A percentile compares a stretch with the other conserved stretches of the same genome.
Evolutionary conservation across 768 basidiomycete species (phyloP).

Genomic region (Dictyophora rubrovolvata): DNA sequence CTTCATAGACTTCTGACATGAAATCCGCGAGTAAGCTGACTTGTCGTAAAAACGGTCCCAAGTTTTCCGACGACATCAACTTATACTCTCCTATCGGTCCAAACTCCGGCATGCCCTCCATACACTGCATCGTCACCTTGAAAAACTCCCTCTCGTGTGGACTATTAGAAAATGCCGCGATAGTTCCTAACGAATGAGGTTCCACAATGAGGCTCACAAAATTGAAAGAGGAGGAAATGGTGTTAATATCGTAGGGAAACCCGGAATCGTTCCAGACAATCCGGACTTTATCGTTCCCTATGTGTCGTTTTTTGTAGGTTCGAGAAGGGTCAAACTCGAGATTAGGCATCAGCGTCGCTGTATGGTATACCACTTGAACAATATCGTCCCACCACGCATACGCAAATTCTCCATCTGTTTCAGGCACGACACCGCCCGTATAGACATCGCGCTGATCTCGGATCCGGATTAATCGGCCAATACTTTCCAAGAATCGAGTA

Average conservation of each 20-base stretch:
- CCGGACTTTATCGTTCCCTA: constrained; percentile 93
- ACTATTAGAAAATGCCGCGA: constrained; percentile 77
- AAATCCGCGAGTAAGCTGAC: constrained; percentile 81
- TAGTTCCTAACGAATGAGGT: constrained; percentile 77
- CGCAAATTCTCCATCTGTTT: constrained; percentile 91
- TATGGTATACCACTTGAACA: constrained; percentile 88
- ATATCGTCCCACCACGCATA: constrained; percentile 99
- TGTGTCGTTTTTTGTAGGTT: constrained; percentile 86
- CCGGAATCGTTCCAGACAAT: constrained; percentile 99
- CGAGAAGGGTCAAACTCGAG: constrained; percentile 53
- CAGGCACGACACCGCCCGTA: constrained; percentile 82
- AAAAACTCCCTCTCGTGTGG: constrained; percentile 91
- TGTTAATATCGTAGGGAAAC: constrained; percentile 80
- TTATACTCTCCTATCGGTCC: constrained; percentile 89
- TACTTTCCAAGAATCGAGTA: constrained; percentile 81
- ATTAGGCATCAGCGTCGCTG: constrained; percentile 95
- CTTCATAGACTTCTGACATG: constrained; percentile 76
- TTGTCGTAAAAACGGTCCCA: constrained; percentile 83
- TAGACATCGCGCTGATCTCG: constrained; percentile 89
- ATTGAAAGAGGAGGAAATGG: constrained; percentile 86
- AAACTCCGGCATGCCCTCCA: constrained; percentile 87
- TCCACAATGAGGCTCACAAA: constrained; percentile 97
- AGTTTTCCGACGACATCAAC: constrained; percentile 78
- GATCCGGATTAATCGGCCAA: constrained; percentile 80
- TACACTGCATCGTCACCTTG: constrained; percentile 85